These are phyloP conservation scores for Astrothelium subdiscretum DNA, from an alignment of 495 filamentous ascomycete genomes.

Conservation along the genomic window DNA sequence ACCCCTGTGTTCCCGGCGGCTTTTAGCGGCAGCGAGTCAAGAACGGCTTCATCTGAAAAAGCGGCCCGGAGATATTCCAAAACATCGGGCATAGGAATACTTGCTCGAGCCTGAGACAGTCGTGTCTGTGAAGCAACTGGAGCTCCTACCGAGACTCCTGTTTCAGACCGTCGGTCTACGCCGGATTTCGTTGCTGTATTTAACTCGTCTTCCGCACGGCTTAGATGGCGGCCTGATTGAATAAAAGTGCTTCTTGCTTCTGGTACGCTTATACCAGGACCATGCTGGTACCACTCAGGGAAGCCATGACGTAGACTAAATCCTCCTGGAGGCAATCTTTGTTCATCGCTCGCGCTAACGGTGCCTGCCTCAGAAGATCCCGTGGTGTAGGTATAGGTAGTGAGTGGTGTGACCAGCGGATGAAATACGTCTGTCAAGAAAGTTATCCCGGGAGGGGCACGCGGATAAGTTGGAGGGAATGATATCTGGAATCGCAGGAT, in stretches of 20 bases:
- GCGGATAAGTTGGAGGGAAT: constrained; percentile 73
- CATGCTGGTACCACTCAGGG: constrained; percentile 54
- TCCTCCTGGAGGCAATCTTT: constrained; percentile 71
- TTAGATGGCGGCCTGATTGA: not conserved
- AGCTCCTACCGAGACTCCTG: not conserved
- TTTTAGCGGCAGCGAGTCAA: constrained; percentile 69
- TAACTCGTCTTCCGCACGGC: not conserved
- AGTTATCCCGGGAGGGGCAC: constrained; percentile 67
- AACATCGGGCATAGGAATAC: constrained; percentile 44
- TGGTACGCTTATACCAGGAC: not conserved
- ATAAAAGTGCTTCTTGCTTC: not conserved
- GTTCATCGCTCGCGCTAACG: constrained; percentile 67
- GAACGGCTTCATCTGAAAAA: constrained; percentile 62
- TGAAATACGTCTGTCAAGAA: constrained; percentile 91
- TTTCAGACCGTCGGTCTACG: not conserved
- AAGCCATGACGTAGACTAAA: constrained; percentile 86
- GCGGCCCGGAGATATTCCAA: constrained; percentile 69
- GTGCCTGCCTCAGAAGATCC: constrained; percentile 57
- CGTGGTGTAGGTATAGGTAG: constrained; percentile 80
- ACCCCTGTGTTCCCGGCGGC: constrained; percentile 69
- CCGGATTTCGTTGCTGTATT: not conserved
- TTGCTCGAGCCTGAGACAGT: not conserved
- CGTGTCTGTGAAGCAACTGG: not conserved
- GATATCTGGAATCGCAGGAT: constrained; percentile 82
- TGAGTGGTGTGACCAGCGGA: constrained; percentile 79